Conservation (phyloP, 768 basidiomycete species). For the Cubamyces lactineus region DNA sequence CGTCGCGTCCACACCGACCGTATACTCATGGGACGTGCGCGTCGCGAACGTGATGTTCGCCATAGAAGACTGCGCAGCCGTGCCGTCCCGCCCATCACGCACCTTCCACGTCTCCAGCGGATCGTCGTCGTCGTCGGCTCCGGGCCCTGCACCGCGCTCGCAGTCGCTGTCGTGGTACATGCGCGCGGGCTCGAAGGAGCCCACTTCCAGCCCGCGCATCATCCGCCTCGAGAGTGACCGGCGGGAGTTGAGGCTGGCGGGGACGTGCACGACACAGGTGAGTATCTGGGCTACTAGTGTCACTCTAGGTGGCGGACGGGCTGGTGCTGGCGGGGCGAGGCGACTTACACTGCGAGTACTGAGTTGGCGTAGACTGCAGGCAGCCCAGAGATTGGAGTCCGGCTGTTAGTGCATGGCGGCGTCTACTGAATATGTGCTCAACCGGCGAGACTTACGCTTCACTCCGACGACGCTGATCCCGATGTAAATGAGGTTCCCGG, state of each 20-base stretch:
- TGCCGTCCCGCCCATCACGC: not conserved
- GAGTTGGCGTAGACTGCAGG: conserved; percentile 10
- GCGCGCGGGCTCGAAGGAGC: not conserved
- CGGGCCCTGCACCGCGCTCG: too few species aligned
- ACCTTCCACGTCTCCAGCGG: not conserved
- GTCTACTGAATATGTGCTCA: not conserved
- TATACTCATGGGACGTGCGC: too few species aligned
- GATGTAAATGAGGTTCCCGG: conserved; percentile 8
- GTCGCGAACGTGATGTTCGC: not conserved
- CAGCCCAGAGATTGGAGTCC: too few species aligned
- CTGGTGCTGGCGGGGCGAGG: not conserved
- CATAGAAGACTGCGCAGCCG: not conserved
- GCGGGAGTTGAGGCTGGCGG: not conserved
- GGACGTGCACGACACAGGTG: too few species aligned
- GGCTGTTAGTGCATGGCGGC: too few species aligned
- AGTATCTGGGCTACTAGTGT: too few species aligned
- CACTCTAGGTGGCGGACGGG: too few species aligned
- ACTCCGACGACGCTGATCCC: conserved; percentile 3
- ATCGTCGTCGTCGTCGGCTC: not conserved
- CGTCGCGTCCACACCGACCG: too few species aligned
- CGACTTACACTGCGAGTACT: conserved; percentile 4
- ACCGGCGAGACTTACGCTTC: not conserved
- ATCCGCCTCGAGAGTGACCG: not conserved
- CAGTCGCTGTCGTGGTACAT: too few species aligned
- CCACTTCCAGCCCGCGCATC: not conserved